Conservation (phyloP, 805 yeast species). For the Kodamaea kakaduensis region DNA sequence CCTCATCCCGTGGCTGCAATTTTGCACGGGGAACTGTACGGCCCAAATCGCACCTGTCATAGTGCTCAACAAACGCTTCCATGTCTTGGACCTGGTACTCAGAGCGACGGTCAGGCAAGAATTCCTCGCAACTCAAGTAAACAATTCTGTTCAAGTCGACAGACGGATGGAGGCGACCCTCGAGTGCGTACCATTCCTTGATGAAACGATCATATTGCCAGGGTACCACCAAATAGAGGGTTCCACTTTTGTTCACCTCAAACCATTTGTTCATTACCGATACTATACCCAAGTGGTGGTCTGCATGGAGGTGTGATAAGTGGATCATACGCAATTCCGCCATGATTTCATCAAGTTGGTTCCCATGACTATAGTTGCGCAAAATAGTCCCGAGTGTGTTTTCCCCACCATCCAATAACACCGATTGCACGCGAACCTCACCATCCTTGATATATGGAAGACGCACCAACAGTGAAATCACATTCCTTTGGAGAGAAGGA, state of each 20-base stretch:
- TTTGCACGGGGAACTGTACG: conserved; percentile 17
- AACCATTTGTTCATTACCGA: conserved; percentile 71
- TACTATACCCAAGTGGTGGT: conserved; percentile 86
- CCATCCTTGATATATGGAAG: conserved; percentile 46
- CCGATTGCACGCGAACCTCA: conserved; percentile 33
- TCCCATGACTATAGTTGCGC: conserved; percentile 53
- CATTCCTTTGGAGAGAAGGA: conserved; percentile 83
- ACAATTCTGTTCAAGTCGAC: conserved; percentile 40
- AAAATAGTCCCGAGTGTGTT: conserved; percentile 72
- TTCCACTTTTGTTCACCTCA: conserved; percentile 28
- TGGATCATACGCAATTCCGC: conserved; percentile 62
- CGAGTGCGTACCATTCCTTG: conserved; percentile 61
- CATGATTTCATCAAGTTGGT: conserved; percentile 39
- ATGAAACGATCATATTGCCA: conserved; percentile 68
- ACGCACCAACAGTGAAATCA: conserved; percentile 72
- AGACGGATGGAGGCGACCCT: conserved; percentile 21
- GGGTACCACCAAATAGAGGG: conserved; percentile 65
- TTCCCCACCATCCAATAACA: conserved; percentile 93
- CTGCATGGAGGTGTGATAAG: conserved; percentile 93
- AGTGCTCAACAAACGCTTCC: conserved; percentile 31
- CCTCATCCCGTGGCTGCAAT: conserved; percentile 25
- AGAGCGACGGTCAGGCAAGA: conserved; percentile 33
- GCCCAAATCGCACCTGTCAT: conserved; percentile 20
- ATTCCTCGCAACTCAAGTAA: conserved; percentile 60
- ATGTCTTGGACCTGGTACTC: conserved; percentile 27